Evolutionary conservation across 116 monocot genomes (phyloP), one percentile per base, ranked within the genome.

Genomic region (Phalaenopsis hybrid): DNA sequence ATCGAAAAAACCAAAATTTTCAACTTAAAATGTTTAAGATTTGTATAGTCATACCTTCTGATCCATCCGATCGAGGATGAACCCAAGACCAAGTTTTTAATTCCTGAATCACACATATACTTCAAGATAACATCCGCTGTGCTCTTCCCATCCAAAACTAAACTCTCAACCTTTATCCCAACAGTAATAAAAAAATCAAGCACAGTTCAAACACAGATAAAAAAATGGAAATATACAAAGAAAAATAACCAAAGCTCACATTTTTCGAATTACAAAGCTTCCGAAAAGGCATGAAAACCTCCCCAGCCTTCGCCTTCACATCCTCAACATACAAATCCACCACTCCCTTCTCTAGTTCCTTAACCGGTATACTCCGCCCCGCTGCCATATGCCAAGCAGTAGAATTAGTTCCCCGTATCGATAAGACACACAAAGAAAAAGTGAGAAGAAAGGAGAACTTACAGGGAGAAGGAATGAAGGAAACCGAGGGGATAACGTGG

Each of bases 61-160:
- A 94, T 57, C 91, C 91, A 94, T 78, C 48, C 57, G 28, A 84
- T 61, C 31, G 90, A 88, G 12, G 91, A 74, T 37, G 80, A 77
- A 12, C 97, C 97, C 52, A 97, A 16, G 12, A 97, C 90, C 81
- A 97, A 82, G 80, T 89, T 91, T 68, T 49, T 85, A 21, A 73
- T 81, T 16, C 91, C 86, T 2, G 86, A 87, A 16, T 84, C 84
- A 17, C 75, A 23, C 31, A 91, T 74, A 81, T 85, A 94, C 16
- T 76, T 85, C 48, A 90, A 46, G 4, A 94, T 80, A 52, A 86
- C 88, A 31, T 51, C 81, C 1, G 81, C 90, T 28, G 83, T 75
- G 59, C 79, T 83, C 63, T 88, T 78, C 15, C 88, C 94, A 20
- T 87, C 87, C 82, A 97, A 69, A 52, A 94, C 87, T 83, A 89